Evolutionary conservation across 805 yeast species (phyloP), one percentile per base, ranked within the genome.

Genomic region (Gaillardinia entomophila): DNA sequence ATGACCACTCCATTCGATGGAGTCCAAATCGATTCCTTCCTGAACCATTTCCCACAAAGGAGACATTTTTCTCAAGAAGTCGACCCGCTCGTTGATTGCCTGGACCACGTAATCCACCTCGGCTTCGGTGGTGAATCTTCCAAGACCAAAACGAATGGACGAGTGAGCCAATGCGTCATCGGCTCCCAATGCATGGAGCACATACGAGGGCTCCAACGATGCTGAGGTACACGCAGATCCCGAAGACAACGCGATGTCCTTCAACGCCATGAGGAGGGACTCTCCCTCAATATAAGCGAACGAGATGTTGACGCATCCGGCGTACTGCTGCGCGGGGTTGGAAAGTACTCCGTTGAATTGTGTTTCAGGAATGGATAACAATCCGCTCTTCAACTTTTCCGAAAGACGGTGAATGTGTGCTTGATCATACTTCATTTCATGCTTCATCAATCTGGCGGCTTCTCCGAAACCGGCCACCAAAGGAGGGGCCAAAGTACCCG

Each of bases 1-100:
- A 63, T 92, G 98, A 44, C 96, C 97, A 38, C 96, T 85, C 98
- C 98, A 92, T 66, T 92, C 95, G 51, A 92, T 92, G 22, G 94
- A 74, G 52, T 82, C 75, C 57, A 92, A 70, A 55, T 92, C 98
- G 51, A 92, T 90, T 46, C 98, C 98, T 45, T 92, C 97, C 62
- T 92, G 96, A 36, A 87, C 96, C 97, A 92, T 89, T 67, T 92
- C 98, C 97, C 97, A 92, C 49, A 92, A 70, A 30, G 98, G 98
- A 36, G 92, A 79, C 63, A 92, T 71, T 53, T 88, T 90, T 62
- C 98, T 78, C 55, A 92, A 73, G 63, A 87, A 87, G 42, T 79
- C 81, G 34, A 92, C 97, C 61, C 97, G 78, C 57, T 86, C 89
- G 35, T 77, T 71, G 37, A 92, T 86, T 11, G 96, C 96, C 37